Conservation (phyloP, 345 rosid species). For the Linum tenue region DNA sequence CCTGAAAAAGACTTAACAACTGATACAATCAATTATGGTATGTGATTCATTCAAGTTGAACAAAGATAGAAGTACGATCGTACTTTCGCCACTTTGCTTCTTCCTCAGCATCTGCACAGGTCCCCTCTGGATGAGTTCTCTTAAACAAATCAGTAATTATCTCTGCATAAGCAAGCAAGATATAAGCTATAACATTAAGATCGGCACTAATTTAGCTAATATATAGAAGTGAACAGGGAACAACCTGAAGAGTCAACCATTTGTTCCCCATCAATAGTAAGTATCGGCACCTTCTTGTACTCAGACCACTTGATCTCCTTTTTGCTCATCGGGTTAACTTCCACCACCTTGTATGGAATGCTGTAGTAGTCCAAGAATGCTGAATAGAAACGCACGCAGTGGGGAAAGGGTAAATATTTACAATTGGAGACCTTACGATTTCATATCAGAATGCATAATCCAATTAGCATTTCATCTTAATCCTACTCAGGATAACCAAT, state of each 20-base stretch:
- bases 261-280: slow-evolving; percentile 68
- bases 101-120: slow-evolving; percentile 39
- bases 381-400: slow-evolving; percentile 15
- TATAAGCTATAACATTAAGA: background rate
- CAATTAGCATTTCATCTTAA: no score
- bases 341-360: slow-evolving; percentile 84
- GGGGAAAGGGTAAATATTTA: background rate
- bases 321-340: slow-evolving; percentile 78
- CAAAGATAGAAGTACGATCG: slow-evolving; percentile 8
- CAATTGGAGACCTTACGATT: no score
- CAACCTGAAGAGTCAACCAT: slow-evolving; percentile 91
- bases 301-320: slow-evolving; percentile 96
- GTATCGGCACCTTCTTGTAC: slow-evolving; percentile 86
- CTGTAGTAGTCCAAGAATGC: slow-evolving; percentile 83
- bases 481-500: no score
- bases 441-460: no score
- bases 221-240: background rate
- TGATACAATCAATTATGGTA: no score
- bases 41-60: background rate
- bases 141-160: slow-evolving; percentile 52
- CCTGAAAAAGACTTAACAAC: no score
- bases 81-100: slow-evolving; percentile 79
- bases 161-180: slow-evolving; percentile 35
- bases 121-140: slow-evolving; percentile 46
- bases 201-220: background rate